Base-by-base conservation (phyloP, 805 yeast species). In the Candida oleophila region DNA sequence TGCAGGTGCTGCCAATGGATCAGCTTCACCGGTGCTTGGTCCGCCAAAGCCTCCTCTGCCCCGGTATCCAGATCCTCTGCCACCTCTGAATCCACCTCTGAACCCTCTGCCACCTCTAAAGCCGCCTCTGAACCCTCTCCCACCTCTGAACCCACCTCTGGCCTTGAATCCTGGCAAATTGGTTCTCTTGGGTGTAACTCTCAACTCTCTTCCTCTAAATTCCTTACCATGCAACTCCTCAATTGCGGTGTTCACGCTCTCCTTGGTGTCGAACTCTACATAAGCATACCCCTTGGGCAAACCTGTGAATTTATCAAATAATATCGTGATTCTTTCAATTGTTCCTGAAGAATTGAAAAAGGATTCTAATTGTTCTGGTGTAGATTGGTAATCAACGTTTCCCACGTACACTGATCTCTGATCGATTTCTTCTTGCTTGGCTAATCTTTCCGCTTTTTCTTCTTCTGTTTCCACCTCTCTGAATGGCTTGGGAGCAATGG, bases 201-300 rank as follows among this genome's bases (percentile, higher is more conserved):
- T 66, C 30, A 83, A 66, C 20, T 62, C 70, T 47, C 82, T 68
- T 1, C 74, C 80, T 38, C 73, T 68, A 46, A 83, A 67, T 30
- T 57, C 62, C 5, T 69, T 49, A 5, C 74, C 79, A 47, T 74
- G 65, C 32, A 76, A 54, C 21, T 56, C 64, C 9, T 55, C 58
- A 40, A 83, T 60, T 1, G 89, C 87, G 22, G 61, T 61, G 4
- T 60, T 54, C 4, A 77, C 82, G 14, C 76, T 63, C 4, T 66
- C 74, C 3, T 51, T 49, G 5, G 59, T 55, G 12, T 72, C 75
- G 56, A 81, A 84, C 53, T 85, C 83, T 28, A 84, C 69, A 53
- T 81, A 84, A 1, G 87, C 89, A 56, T 78, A 81, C 2, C 87
- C 88, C 51, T 74, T 77, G 7, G 81, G 77, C 16, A 59, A 59